Evolutionary conservation across 2,329 filamentous ascomycete genomes (phyloP), one percentile per base, ranked within the genome.

Genomic region (Neofusicoccum cordaticola): DNA sequence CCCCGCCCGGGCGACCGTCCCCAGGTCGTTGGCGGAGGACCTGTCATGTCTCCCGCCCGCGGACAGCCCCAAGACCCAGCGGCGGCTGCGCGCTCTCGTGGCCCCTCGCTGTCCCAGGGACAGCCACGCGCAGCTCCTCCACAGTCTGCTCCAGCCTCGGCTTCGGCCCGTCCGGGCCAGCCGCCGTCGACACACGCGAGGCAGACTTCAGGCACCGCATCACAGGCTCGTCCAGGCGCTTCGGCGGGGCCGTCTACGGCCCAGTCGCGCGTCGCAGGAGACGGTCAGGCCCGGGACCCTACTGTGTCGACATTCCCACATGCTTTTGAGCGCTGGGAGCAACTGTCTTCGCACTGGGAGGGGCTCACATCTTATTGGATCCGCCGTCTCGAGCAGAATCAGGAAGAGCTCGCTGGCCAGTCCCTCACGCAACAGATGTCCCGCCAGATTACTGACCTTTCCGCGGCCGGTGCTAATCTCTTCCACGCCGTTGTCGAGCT

Each of bases 351-450:
- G 5, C 94, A 98, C 71, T 99, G 95, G 95, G 95, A 99, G 76
- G 95, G 95, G 4, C 84, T 99, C 66, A 98, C 95, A 0, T 94
- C 92, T 66, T 98, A 97, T 79, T 99, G 95, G 94, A 95, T 99
- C 68, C 90, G 92, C 52, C 89, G 93, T 70, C 83, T 99, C 7
- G 92, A 99, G 78, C 88, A 95, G 74, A 97, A 97, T 74, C 90
- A 91, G 34, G 89, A 93, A 62, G 93, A 97, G 69, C 86, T 97
- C 44, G 88, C 90, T 68, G 84, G 88, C 12, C 91, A 96, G 69
- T 91, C 94, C 0, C 81, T 98, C 31, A 93, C 90, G 52, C 88
- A 93, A 66, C 93, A 97, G 73, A 86, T 98, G 72, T 92, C 93
- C 11, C 89, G 95, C 37, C 95, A 99, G 75, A 94, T 99, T 62